Percentiles rank a stretch among this genome's conserved stretches.
Conservation (phyloP, 2,329 filamentous ascomycete genomes). For the Pezizomycotina sp. region DNA sequence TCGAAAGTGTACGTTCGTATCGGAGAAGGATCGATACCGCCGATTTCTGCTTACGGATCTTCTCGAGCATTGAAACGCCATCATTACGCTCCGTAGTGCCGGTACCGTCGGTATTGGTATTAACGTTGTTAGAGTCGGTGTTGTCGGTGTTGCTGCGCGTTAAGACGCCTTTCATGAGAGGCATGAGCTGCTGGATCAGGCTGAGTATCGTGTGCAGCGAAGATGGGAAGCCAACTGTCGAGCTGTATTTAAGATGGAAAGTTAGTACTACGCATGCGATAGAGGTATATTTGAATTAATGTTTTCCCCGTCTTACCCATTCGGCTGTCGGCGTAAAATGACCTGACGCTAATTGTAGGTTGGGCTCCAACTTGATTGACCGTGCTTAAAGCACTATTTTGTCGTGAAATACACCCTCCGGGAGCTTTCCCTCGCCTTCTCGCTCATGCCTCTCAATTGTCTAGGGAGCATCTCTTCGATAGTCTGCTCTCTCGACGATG, state of each 20-base stretch:
- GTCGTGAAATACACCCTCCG: conserved; percentile 73
- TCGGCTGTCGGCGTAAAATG: conserved; percentile 61
- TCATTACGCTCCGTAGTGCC: conserved; percentile 29
- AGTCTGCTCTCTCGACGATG: conserved; percentile 41
- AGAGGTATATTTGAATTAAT: conserved; percentile 5
- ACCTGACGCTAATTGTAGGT: conserved; percentile 40
- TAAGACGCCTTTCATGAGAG: conserved; percentile 32
- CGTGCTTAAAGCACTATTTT: conserved; percentile 76
- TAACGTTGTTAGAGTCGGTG: conserved; percentile 34
- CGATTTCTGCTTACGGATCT: conserved; percentile 47
- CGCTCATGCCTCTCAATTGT: conserved; percentile 82
- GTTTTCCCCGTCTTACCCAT: conserved; percentile 38
- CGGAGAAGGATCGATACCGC: conserved; percentile 56
- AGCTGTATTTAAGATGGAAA: conserved; percentile 38
- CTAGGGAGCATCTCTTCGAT: conserved; percentile 64
- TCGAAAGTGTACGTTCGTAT: conserved; percentile 78
- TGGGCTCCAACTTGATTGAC: conserved; percentile 41
- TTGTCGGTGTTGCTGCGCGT: conserved; percentile 24
- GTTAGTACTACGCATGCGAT: conserved; percentile 2
- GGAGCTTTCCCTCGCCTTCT: conserved; percentile 96
- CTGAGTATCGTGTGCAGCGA: conserved; percentile 69
- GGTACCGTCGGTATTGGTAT: conserved; percentile 27
- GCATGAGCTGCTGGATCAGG: conserved; percentile 50
- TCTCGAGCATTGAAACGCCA: conserved; percentile 34
- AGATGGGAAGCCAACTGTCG: conserved; percentile 87